Evolutionary conservation across 1,284 basidiomycete genomes (phyloP).

Genomic region (Mycena citricolor): DNA sequence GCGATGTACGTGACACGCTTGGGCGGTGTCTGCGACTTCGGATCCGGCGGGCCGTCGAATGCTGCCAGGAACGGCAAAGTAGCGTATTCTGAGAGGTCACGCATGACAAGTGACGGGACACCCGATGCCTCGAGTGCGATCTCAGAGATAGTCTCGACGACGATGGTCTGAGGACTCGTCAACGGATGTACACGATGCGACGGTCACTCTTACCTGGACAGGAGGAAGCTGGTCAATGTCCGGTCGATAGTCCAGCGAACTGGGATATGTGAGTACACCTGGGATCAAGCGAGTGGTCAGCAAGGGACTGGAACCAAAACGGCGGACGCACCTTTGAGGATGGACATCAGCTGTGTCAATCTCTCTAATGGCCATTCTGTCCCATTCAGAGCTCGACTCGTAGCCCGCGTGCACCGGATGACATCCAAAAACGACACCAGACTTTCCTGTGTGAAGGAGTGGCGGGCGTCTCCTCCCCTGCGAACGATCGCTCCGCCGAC

Average conservation of each 20-base stretch:
- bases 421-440: conserved; percentile 79
- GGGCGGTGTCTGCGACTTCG: conserved; percentile 35
- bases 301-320: neutral
- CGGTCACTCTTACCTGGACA: conserved; percentile 59
- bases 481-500: conserved; percentile 60
- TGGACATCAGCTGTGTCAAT: conserved; percentile 67
- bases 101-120: conserved; percentile 71
- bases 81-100: conserved; percentile 82
- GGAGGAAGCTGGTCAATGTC: conserved; percentile 86
- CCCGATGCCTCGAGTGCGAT: conserved; percentile 67
- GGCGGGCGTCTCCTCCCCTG: conserved; percentile 28
- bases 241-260: conserved; percentile 82
- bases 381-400: conserved; percentile 47
- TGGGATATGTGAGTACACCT: conserved; percentile 80
- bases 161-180: conserved; percentile 49
- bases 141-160: conserved; percentile 66
- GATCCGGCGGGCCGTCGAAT: conserved; percentile 49
- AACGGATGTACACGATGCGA: conserved; percentile 1
- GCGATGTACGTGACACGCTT: conserved; percentile 86
- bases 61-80: conserved; percentile 83
- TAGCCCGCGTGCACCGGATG: conserved; percentile 56
- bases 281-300: conserved; percentile 9
- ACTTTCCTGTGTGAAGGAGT: conserved; percentile 80
- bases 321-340: conserved; percentile 66
- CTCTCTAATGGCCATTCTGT: conserved; percentile 66